phyloP scores from a whole-genome alignment of 75 land plant genomes.

The Gnetum montanum region DNA sequence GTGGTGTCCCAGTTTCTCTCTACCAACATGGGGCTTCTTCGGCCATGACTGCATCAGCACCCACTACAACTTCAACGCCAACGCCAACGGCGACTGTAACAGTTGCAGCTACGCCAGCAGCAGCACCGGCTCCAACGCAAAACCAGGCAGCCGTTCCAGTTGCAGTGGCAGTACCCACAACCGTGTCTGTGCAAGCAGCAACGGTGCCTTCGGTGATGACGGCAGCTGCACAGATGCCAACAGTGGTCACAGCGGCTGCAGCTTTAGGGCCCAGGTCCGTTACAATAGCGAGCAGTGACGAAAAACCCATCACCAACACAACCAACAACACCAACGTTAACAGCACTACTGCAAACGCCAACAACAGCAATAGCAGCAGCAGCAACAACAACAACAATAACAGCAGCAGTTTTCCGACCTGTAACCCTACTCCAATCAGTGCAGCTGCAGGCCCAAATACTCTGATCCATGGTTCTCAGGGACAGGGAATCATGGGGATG shows the following conservation, averaged over 20 bases:
- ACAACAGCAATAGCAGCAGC: not conserved
- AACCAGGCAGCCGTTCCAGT: no score
- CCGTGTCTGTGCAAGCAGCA: not conserved
- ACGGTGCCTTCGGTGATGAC: not conserved
- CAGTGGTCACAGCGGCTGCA: not conserved
- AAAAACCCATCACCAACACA: no score
- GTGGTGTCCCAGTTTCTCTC: no score
- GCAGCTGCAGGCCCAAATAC: not conserved
- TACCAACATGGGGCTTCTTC: no score
- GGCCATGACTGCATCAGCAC: no score
- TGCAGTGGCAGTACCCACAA: not conserved
- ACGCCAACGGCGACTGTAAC: not conserved
- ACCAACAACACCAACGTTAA: constrained; percentile 1
- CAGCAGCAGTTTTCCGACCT: not conserved
- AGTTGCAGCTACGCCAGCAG: constrained; percentile 1
- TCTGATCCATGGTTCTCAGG: no score
- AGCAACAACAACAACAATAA: not conserved
- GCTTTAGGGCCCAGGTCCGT: no score
- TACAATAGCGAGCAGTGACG: no score
- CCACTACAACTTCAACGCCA: constrained; percentile 2
- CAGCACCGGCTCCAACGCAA: not conserved
- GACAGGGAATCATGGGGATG: no score
- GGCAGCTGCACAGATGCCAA: not conserved
- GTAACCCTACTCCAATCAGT: not conserved
- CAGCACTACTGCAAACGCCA: not conserved